These are phyloP conservation scores for Setomelanomma holmii DNA, from an alignment of 2,329 filamentous ascomycete species.

Conservation along the genomic window DNA sequence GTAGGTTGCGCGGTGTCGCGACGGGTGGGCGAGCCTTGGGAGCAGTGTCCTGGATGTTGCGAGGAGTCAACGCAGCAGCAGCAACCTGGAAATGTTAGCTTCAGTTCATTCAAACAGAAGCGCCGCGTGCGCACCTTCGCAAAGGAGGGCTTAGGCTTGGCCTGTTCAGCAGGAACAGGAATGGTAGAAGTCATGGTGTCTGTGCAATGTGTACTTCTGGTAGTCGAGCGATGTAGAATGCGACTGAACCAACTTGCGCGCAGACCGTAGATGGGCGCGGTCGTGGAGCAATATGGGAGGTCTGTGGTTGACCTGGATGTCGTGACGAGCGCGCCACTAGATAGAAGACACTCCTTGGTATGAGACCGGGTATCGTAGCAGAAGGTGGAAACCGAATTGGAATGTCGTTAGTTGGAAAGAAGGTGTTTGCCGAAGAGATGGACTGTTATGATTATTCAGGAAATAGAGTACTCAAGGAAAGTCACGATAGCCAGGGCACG, in stretches of 20 bases:
- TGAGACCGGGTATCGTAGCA: constrained; percentile 23
- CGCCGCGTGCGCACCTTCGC: constrained; percentile 68
- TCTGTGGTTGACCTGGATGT: no score
- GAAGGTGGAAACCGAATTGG: constrained; percentile 32
- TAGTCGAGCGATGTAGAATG: no score
- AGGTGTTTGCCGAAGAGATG: constrained; percentile 35
- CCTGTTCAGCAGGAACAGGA: constrained; percentile 36
- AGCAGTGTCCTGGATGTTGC: constrained; percentile 31
- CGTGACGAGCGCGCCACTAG: neutral
- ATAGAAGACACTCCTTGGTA: constrained; percentile 1
- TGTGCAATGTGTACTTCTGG: constrained; percentile 1
- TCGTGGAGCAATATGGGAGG: no score
- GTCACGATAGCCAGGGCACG: constrained; percentile 54
- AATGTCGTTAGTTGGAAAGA: constrained; percentile 35
- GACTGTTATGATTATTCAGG: constrained; percentile 44
- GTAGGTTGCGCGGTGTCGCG: constrained; percentile 32
- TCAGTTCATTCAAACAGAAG: no score
- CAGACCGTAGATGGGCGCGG: no score
- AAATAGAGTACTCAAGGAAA: constrained; percentile 61
- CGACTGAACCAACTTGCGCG: no score
- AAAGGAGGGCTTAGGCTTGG: constrained; percentile 69
- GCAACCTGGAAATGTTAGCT: constrained; percentile 46
- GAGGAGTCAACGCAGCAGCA: constrained; percentile 47
- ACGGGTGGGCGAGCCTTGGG: constrained; percentile 35
- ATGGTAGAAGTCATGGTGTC: constrained; percentile 42